Percentiles rank a stretch among this genome's conserved stretches.
These are phyloP conservation scores for Nicotiana tomentosiformis DNA, from an alignment of 257 asterid genomes.

Conservation along the genomic window DNA sequence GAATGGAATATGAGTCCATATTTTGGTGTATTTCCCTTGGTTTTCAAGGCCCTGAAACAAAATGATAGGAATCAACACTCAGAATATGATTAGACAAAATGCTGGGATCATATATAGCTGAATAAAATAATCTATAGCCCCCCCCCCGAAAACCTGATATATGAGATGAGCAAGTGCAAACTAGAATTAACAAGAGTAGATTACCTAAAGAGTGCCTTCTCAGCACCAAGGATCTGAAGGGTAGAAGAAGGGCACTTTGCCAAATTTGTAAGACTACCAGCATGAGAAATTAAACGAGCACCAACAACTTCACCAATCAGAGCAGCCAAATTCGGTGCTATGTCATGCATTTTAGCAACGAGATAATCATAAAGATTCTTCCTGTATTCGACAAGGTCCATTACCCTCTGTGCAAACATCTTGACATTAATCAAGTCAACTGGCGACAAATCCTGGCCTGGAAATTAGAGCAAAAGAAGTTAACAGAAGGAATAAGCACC, in stretches of 20 bases:
- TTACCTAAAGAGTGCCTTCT: constrained; percentile 93
- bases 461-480: constrained; percentile 1
- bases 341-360: constrained; percentile 86
- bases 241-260: constrained; percentile 97
- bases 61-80: background rate
- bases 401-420: constrained; percentile 89
- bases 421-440: constrained; percentile 83
- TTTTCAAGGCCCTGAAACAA: constrained; percentile 75
- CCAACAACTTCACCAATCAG: constrained; percentile 97
- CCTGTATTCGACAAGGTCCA: constrained; percentile 94
- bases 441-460: constrained; percentile 94
- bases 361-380: constrained; percentile 79
- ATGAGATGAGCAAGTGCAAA: background rate
- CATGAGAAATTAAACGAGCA: constrained; percentile 95
- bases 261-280: constrained; percentile 94
- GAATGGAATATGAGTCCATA: constrained; percentile 97
- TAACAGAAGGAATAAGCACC: background rate
- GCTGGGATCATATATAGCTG: background rate
- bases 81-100: background rate
- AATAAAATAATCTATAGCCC: background rate
- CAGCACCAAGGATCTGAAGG: constrained; percentile 98
- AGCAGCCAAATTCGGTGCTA: constrained; percentile 95
- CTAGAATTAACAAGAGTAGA: background rate
- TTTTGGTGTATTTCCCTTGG: constrained; percentile 93
- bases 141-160: background rate